phyloP scores from a whole-genome alignment of 345 rosid genomes.

The Brassica nigra region DNA sequence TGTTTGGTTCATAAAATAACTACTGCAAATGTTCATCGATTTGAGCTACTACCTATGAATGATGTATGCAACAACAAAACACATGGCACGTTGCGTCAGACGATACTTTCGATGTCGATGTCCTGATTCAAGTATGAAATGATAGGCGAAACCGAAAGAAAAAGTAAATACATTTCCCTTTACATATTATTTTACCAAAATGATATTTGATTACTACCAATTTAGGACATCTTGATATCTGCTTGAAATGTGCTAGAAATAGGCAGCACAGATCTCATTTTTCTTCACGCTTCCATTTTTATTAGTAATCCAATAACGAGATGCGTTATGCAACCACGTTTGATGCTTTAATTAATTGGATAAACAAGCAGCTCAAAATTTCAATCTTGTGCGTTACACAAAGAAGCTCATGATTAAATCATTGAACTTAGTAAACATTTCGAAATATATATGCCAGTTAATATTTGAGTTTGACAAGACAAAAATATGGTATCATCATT shows the following conservation, averaged over 20 bases:
- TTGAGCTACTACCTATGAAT: conserved; percentile 12
- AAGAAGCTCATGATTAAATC: conserved; percentile 16
- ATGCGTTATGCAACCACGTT: conserved; percentile 29
- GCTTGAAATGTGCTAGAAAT: conserved; percentile 23
- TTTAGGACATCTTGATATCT: conserved; percentile 11
- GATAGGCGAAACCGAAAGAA: background rate
- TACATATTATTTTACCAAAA: background rate
- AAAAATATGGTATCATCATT: background rate
- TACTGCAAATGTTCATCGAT: conserved; percentile 5
- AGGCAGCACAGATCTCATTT: conserved; percentile 23
- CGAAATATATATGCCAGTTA: background rate
- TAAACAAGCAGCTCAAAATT: background rate
- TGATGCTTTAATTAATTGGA: conserved; percentile 21
- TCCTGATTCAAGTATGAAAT: conserved; percentile 12
- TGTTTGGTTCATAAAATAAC: background rate
- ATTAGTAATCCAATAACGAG: conserved; percentile 5
- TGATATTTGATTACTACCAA: background rate
- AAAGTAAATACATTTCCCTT: background rate
- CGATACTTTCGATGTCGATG: conserved; percentile 36
- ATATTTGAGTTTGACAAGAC: background rate
- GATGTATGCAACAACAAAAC: conserved; percentile 26
- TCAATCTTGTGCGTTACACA: conserved; percentile 18
- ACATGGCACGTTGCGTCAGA: conserved; percentile 36
- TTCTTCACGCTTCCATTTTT: conserved; percentile 15
- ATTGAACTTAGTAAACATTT: background rate